Conservation (phyloP, 257 asterid species). For the Buddleja alternifolia region DNA sequence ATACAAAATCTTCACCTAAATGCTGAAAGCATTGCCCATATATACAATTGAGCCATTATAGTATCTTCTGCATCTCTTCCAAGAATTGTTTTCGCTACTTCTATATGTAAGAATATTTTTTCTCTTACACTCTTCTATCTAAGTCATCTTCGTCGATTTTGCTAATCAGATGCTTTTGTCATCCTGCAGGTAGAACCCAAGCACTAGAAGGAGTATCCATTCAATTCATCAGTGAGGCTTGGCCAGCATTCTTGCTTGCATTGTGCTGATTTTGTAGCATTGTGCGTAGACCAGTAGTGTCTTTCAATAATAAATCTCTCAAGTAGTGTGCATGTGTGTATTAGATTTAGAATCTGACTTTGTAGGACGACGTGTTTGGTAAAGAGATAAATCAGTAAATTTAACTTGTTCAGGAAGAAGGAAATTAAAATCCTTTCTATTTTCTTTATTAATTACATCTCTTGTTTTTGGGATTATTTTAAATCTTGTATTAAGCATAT, state of each 20-base stretch:
- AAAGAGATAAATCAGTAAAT: constrained; percentile 1
- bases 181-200: constrained; percentile 45
- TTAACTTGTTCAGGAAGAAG: background rate
- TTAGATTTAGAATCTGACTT: background rate
- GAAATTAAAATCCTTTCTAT: no score
- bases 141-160: background rate
- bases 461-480: no score
- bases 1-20: no score
- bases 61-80: no score
- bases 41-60: no score
- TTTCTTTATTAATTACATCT: background rate
- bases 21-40: no score
- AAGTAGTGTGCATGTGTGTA: background rate
- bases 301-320: background rate
- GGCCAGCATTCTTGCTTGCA: constrained; percentile 24
- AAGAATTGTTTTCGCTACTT: no score
- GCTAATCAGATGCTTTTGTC: background rate
- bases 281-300: constrained; percentile 23
- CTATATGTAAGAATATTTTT: background rate
- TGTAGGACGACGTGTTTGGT: background rate
- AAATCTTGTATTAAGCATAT: no score
- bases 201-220: constrained; percentile 46
- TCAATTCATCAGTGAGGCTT: constrained; percentile 2
- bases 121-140: background rate
- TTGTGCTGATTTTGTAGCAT: constrained; percentile 9